Evolutionary conservation across 2,329 filamentous ascomycete genomes (phyloP).

Genomic region (Xylaria sp.): DNA sequence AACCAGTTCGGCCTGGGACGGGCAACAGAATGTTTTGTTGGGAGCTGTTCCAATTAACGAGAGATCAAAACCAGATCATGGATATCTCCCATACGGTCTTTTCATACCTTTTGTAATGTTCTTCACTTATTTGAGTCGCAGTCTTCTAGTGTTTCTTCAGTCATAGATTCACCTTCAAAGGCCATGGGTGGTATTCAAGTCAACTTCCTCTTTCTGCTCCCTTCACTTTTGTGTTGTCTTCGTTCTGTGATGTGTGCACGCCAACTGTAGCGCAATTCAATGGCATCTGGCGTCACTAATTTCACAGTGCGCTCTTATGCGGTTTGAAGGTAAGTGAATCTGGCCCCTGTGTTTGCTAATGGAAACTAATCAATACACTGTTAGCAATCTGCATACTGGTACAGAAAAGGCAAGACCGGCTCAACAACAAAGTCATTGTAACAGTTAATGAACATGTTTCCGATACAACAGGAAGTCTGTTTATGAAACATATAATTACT

Average conservation of each 20-base stretch:
- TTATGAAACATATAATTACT: not conserved
- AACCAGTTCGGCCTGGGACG: conserved; percentile 31
- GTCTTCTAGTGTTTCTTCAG: conserved; percentile 43
- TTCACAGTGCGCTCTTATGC: not conserved
- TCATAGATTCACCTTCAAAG: conserved; percentile 43
- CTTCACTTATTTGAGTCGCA: conserved; percentile 45
- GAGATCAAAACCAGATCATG: conserved; percentile 43
- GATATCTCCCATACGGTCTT: conserved; percentile 48
- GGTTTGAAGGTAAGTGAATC: conserved; percentile 11
- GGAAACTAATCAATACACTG: conserved; percentile 1
- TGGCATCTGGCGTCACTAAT: not conserved
- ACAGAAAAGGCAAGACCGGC: not conserved
- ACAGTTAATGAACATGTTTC: not conserved
- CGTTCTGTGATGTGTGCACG: not conserved
- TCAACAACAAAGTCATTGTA: not conserved
- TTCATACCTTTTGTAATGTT: conserved; percentile 51
- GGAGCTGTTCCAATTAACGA: conserved; percentile 40
- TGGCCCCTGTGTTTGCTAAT: not conserved
- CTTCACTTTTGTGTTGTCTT: conserved; percentile 5
- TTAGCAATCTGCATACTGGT: not conserved
- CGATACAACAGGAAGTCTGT: not conserved
- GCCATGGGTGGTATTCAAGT: conserved; percentile 39
- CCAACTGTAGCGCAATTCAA: not conserved
- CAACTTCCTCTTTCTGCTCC: conserved; percentile 27
- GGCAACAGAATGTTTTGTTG: conserved; percentile 45